Conservation (phyloP, 495 filamentous ascomycete species). For the Penicillium desertorum region DNA sequence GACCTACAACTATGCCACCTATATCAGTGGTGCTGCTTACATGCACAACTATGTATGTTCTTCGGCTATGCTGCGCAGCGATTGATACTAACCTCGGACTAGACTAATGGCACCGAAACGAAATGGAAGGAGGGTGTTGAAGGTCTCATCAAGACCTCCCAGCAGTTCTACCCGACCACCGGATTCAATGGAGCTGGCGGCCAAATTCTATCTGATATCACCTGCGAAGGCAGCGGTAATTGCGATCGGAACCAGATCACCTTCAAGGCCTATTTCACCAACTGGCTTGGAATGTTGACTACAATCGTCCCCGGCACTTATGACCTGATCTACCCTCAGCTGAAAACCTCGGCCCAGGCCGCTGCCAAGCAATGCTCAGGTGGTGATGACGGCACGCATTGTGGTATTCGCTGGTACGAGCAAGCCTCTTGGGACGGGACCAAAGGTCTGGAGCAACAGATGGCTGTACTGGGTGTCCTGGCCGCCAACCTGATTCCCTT, state of each 20-base stretch:
- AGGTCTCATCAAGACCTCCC: constrained; percentile 52
- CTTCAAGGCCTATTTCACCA: constrained; percentile 74
- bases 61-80: neutral
- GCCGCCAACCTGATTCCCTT: constrained; percentile 52
- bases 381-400: constrained; percentile 47
- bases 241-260: constrained; percentile 71
- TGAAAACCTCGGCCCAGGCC: constrained; percentile 56
- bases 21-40: constrained; percentile 67
- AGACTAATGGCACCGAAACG: constrained; percentile 40
- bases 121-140: constrained; percentile 59
- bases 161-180: constrained; percentile 53
- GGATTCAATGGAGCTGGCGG: constrained; percentile 43
- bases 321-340: constrained; percentile 54
- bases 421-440: constrained; percentile 45
- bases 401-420: constrained; percentile 54
- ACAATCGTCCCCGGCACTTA: constrained; percentile 65
- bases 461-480: constrained; percentile 58
- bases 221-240: constrained; percentile 63
- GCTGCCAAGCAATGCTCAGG: constrained; percentile 62
- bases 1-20: constrained; percentile 75
- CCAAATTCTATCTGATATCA: constrained; percentile 63
- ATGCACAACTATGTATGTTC: constrained; percentile 69
- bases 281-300: constrained; percentile 65
- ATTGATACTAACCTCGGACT: constrained; percentile 20
- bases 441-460: constrained; percentile 56